These are phyloP conservation scores for Thermomyces lanuginosus DNA, from an alignment of 2,329 filamentous ascomycete genomes.

Conservation along the genomic window DNA sequence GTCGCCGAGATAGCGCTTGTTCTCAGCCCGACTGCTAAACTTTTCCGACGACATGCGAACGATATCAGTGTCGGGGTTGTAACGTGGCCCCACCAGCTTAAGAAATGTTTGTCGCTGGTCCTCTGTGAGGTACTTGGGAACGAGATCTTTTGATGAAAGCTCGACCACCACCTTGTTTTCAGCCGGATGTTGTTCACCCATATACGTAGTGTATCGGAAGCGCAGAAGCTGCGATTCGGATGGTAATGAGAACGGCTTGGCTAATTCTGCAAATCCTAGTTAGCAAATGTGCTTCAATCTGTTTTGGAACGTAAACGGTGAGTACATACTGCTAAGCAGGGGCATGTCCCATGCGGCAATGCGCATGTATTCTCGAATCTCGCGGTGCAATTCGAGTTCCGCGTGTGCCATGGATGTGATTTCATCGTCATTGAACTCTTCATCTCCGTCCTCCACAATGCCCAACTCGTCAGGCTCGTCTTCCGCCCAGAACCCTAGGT, in stretches of 20 bases:
- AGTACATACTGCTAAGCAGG: slow-evolving; percentile 57
- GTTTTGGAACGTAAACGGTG: no score
- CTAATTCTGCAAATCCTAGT: slow-evolving; percentile 45
- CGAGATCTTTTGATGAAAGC: slow-evolving; percentile 59
- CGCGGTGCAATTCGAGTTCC: slow-evolving; percentile 74
- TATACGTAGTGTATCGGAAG: slow-evolving; percentile 93
- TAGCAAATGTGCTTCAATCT: slow-evolving; percentile 5
- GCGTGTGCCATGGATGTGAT: slow-evolving; percentile 68
- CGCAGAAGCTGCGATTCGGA: slow-evolving; percentile 52
- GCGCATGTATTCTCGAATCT: slow-evolving; percentile 74
- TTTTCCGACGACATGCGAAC: slow-evolving; percentile 84
- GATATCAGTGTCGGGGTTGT: slow-evolving; percentile 66
- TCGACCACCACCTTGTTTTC: slow-evolving; percentile 89
- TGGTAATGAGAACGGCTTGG: slow-evolving; percentile 65
- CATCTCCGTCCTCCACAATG: slow-evolving; percentile 37
- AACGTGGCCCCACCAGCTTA: slow-evolving; percentile 72
- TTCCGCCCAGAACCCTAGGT: slow-evolving; percentile 27
- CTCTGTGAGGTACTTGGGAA: slow-evolving; percentile 41
- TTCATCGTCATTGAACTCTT: slow-evolving; percentile 54
- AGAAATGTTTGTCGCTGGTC: slow-evolving; percentile 63
- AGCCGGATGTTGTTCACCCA: slow-evolving; percentile 84
- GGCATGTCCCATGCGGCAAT: slow-evolving; percentile 94
- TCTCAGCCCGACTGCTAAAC: slow-evolving; percentile 78
- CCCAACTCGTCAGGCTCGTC: slow-evolving; percentile 30
- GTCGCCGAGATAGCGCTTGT: slow-evolving; percentile 86